phyloP scores from a whole-genome alignment of 768 basidiomycete genomes.

The Cantharellus cinnabarinus region DNA sequence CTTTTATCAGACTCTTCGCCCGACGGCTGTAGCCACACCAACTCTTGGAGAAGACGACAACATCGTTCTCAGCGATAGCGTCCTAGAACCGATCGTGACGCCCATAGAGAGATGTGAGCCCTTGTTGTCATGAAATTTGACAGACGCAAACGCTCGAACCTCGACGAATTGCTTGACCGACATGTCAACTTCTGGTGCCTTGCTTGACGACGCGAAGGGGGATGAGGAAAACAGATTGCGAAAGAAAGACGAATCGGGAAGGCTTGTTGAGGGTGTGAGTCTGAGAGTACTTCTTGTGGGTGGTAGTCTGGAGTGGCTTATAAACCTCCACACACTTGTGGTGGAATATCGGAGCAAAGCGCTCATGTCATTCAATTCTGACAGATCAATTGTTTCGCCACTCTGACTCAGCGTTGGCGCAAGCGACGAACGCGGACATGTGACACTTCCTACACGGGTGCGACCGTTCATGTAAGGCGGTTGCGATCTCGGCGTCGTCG shows the following conservation, averaged over 20 bases:
- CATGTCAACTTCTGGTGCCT: not conserved
- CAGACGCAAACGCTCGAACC: not conserved
- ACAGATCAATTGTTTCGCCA: no score
- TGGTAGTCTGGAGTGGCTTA: no score
- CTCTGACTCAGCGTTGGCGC: no score
- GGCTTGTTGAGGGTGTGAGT: not conserved
- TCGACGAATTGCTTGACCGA: not conserved
- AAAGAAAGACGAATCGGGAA: not conserved
- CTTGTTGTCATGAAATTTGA: not conserved
- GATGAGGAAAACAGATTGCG: not conserved
- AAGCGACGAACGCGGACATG: no score
- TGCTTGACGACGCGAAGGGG: not conserved
- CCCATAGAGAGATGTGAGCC: not conserved
- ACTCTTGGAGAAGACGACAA: constrained; percentile 41
- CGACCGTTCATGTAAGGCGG: no score
- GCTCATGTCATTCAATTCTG: no score
- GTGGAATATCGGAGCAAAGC: no score
- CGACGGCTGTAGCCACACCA: constrained; percentile 32
- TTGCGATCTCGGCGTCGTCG: no score
- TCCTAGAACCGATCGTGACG: not conserved
- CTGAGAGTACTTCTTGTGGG: no score
- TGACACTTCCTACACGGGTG: no score
- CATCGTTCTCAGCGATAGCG: constrained; percentile 27
- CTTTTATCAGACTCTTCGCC: constrained; percentile 21
- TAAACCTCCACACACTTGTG: no score